Percentiles rank a stretch among this genome's conserved stretches.
phyloP scores from a whole-genome alignment of 495 filamentous ascomycete species.

The Emericellopsis terricola region DNA sequence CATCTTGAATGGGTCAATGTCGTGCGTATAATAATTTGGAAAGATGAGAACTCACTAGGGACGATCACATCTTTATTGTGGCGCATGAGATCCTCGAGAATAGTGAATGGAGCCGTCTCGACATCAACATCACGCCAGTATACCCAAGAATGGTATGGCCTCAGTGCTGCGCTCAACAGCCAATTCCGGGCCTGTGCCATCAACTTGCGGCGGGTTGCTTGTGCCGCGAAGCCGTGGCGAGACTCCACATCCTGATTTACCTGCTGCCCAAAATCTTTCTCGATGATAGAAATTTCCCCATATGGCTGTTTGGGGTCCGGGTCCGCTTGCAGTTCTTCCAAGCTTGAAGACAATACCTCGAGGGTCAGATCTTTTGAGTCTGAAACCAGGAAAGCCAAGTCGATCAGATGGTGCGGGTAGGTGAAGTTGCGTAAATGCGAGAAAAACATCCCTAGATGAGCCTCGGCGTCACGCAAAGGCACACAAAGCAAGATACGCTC shows the following conservation, averaged over 20 bases:
- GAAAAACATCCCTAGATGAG: conserved; percentile 97
- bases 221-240: conserved; percentile 92
- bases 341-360: conserved; percentile 48
- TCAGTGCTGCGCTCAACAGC: conserved; percentile 81
- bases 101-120: conserved; percentile 88
- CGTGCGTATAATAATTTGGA: too few relatives aligned
- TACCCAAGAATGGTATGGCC: conserved; percentile 96
- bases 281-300: conserved; percentile 92
- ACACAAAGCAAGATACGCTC: conserved; percentile 93
- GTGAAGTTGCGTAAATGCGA: conserved; percentile 89
- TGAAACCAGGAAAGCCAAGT: conserved; percentile 91
- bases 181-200: conserved; percentile 99
- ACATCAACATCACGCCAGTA: conserved; percentile 99
- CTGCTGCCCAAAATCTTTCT: conserved; percentile 98
- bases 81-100: conserved; percentile 94
- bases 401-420: conserved; percentile 91
- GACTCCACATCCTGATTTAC: conserved; percentile 97
- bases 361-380: conserved; percentile 91
- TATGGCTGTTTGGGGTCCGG: conserved; percentile 63
- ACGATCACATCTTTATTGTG: conserved; percentile 99
- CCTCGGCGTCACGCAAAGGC: conserved; percentile 80
- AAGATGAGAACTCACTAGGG: conserved; percentile 93
- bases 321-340: conserved; percentile 67
- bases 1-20: conserved; percentile 64
- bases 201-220: conserved; percentile 80